Evolutionary conservation across 2,329 filamentous ascomycete genomes (phyloP).

Genomic region (Aspergillus thermomutatus): DNA sequence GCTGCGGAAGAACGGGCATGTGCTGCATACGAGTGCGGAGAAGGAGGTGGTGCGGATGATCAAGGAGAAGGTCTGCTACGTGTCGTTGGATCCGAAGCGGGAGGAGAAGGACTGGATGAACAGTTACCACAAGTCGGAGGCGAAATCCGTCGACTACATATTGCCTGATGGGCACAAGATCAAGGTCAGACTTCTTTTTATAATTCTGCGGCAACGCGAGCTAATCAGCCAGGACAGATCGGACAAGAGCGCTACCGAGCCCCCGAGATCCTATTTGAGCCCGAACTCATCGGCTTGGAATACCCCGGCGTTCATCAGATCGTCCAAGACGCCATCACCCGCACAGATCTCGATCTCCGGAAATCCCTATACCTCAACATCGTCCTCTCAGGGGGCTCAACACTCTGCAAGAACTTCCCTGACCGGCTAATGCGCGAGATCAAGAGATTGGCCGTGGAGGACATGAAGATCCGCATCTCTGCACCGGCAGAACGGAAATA

Average conservation of each 20-base stretch:
- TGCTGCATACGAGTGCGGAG: slow-evolving; percentile 97
- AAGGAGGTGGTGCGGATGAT: slow-evolving; percentile 98
- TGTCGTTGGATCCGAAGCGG: slow-evolving; percentile 82
- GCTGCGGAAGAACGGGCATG: slow-evolving; percentile 84
- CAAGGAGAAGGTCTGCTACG: slow-evolving; percentile 92
- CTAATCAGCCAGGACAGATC: slow-evolving; percentile 53
- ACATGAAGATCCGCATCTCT: slow-evolving; percentile 99
- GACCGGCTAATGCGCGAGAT: slow-evolving; percentile 89
- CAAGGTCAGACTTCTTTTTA: too few species aligned
- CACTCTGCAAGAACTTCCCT: slow-evolving; percentile 93
- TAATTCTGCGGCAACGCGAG: background rate
- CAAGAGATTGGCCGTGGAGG: slow-evolving; percentile 90
- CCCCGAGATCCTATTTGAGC: slow-evolving; percentile 95
- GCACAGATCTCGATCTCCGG: slow-evolving; percentile 91
- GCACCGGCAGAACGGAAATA: slow-evolving; percentile 97
- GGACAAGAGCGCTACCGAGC: slow-evolving; percentile 93
- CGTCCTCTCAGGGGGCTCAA: slow-evolving; percentile 92
- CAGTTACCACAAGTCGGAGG: slow-evolving; percentile 67
- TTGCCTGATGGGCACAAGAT: slow-evolving; percentile 91
- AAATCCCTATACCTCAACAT: slow-evolving; percentile 96
- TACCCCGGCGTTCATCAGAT: slow-evolving; percentile 98
- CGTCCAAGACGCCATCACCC: slow-evolving; percentile 90
- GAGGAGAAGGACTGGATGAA: slow-evolving; percentile 95
- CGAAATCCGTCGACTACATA: slow-evolving; percentile 80
- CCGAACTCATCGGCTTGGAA: slow-evolving; percentile 93